Percentiles rank a stretch among this genome's conserved stretches.
phyloP scores from a whole-genome alignment of 1,139 yeast species.

The Scheffersomyces quercinus region DNA sequence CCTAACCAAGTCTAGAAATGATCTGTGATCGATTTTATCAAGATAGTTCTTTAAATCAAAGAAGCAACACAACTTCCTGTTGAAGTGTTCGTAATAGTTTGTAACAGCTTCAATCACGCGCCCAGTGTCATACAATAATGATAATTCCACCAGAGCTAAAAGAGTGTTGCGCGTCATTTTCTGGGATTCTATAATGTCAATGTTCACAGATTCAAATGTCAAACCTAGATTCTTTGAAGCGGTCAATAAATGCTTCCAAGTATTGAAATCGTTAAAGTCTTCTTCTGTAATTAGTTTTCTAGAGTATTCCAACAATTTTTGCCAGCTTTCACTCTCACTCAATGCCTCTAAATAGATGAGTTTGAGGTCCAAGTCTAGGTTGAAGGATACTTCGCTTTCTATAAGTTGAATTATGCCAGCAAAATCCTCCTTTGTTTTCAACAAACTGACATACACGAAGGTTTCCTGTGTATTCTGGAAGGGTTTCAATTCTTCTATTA shows the following conservation, averaged over 20 bases:
- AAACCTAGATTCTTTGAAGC: slow-evolving; percentile 39
- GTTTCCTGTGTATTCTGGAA: slow-evolving; percentile 56
- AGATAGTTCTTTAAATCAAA: slow-evolving; percentile 52
- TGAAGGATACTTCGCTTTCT: slow-evolving; percentile 30
- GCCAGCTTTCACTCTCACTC: slow-evolving; percentile 40
- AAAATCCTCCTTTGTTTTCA: slow-evolving; percentile 31
- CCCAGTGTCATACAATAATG: slow-evolving; percentile 19
- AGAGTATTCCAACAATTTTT: slow-evolving; percentile 34
- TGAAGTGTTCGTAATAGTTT: slow-evolving; percentile 44
- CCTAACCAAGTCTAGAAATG: slow-evolving; percentile 11
- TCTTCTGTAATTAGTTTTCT: slow-evolving; percentile 38
- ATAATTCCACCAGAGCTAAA: slow-evolving; percentile 55
- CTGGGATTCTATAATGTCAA: slow-evolving; percentile 20
- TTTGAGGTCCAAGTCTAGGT: slow-evolving; percentile 56
- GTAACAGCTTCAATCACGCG: slow-evolving; percentile 25
- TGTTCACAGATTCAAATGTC: slow-evolving; percentile 23
- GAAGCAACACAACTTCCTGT: slow-evolving; percentile 60
- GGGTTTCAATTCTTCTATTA: slow-evolving; percentile 49
- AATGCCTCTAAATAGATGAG: slow-evolving; percentile 51
- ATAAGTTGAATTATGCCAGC: slow-evolving; percentile 31
- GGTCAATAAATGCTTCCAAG: slow-evolving; percentile 55
- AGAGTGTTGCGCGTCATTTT: slow-evolving; percentile 52
- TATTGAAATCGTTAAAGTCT: slow-evolving; percentile 57
- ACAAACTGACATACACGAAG: slow-evolving; percentile 52
- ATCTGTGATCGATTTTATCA: slow-evolving; percentile 9